These are phyloP conservation scores for Emiliania huxleyi DNA, from an alignment of 78 protist genomes.

Conservation along the genomic window DNA sequence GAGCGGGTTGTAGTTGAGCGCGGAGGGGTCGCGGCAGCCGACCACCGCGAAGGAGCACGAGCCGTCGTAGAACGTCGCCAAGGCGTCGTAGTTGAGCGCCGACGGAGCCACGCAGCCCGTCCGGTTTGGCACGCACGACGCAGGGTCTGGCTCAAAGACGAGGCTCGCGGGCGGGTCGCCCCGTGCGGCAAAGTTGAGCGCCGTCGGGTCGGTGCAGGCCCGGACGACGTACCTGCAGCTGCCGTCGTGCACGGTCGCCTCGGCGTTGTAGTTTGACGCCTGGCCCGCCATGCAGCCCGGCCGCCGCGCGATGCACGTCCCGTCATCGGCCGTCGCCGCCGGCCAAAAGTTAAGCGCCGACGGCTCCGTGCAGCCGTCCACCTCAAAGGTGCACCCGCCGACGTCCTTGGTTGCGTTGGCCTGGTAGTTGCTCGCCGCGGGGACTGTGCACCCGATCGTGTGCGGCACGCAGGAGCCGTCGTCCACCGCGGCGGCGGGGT, in stretches of 20 bases:
- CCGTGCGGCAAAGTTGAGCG: too few relatives aligned
- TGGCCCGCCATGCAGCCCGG: background rate
- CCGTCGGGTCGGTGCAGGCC: background rate
- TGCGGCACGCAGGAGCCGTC: background rate
- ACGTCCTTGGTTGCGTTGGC: background rate
- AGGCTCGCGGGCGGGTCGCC: too few relatives aligned
- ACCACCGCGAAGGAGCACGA: background rate
- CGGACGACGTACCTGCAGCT: background rate
- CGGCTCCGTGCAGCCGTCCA: constrained; percentile 9
- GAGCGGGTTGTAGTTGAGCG: background rate
- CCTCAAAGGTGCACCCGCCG: background rate
- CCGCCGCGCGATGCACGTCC: background rate
- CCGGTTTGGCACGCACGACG: background rate
- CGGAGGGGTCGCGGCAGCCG: background rate
- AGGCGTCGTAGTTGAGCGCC: background rate
- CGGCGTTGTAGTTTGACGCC: background rate
- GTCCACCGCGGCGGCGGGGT: background rate
- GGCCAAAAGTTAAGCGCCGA: background rate
- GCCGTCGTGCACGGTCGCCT: constrained; percentile 26
- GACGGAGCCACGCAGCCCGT: background rate
- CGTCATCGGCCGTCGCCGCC: background rate
- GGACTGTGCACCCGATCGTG: background rate
- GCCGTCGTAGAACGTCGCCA: background rate
- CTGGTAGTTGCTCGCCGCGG: background rate
- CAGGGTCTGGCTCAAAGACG: too few relatives aligned